phyloP scores from a whole-genome alignment of 2,329 filamentous ascomycete species.

The Talaromyces atroroseus region DNA sequence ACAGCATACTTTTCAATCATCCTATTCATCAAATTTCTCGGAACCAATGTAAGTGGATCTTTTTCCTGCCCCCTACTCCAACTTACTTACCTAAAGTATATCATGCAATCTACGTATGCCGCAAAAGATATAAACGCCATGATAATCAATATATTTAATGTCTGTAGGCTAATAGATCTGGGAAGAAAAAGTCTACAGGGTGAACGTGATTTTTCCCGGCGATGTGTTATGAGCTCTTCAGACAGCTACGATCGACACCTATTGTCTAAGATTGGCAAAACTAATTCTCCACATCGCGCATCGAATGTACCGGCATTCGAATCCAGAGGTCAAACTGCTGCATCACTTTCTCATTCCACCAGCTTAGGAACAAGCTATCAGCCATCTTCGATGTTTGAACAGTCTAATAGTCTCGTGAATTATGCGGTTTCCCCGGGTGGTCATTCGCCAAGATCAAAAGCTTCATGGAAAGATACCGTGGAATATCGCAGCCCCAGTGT shows the following conservation, averaged over 20 bases:
- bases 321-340: constrained; percentile 23
- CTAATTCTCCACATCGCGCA: constrained; percentile 50
- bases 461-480: constrained; percentile 37
- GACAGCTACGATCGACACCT: constrained; percentile 60
- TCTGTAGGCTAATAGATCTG: constrained; percentile 12
- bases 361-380: constrained; percentile 18
- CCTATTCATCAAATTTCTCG: constrained; percentile 24
- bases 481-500: constrained; percentile 41
- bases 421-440: constrained; percentile 29
- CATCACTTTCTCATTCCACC: constrained; percentile 30
- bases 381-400: constrained; percentile 5
- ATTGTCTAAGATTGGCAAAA: constrained; percentile 57
- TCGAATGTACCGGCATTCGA: constrained; percentile 30
- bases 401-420: constrained; percentile 32
- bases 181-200: constrained; percentile 48
- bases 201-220: constrained; percentile 54
- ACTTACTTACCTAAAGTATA: neutral
- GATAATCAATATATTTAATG: neutral
- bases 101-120: neutral
- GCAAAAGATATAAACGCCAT: neutral
- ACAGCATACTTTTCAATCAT: constrained; percentile 28
- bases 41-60: constrained; percentile 29
- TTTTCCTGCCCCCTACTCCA: neutral
- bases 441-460: constrained; percentile 36
- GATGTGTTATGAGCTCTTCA: constrained; percentile 53